Percentiles rank a stretch among this genome's conserved stretches.
These are phyloP conservation scores for Neotropicomus parvogracilis DNA, from an alignment of 1,284 basidiomycete species.

Conservation along the genomic window DNA sequence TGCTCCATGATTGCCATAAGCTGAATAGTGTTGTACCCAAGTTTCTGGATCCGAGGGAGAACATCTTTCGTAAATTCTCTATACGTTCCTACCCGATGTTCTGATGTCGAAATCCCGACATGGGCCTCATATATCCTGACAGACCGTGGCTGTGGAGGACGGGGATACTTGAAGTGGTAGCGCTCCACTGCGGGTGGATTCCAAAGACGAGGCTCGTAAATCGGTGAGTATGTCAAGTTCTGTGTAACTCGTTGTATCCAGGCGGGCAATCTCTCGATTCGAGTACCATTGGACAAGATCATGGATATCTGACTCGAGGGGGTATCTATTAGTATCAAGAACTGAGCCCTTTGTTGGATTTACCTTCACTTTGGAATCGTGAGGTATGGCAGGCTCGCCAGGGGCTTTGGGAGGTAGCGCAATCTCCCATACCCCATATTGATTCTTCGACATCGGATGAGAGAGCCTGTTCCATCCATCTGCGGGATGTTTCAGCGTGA, in stretches of 20 bases:
- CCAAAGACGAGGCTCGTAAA: conserved; percentile 98
- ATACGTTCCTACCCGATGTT: conserved; percentile 88
- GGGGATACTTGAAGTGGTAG: conserved; percentile 82
- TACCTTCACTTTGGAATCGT: conserved; percentile 93
- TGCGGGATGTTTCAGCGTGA: conserved; percentile 32
- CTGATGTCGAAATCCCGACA: conserved; percentile 92
- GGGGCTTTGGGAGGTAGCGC: conserved; percentile 66
- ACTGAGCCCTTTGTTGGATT: conserved; percentile 10
- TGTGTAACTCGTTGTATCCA: conserved; percentile 97
- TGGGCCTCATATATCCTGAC: conserved; percentile 96
- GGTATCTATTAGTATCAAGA: background rate
- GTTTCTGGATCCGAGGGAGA: conserved; percentile 82
- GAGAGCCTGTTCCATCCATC: conserved; percentile 85
- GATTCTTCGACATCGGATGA: conserved; percentile 82
- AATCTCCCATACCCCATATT: conserved; percentile 94
- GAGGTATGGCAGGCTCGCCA: conserved; percentile 82
- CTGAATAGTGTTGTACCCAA: conserved; percentile 97
- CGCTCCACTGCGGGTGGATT: conserved; percentile 74
- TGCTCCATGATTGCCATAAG: conserved; percentile 99
- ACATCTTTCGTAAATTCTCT: conserved; percentile 89
- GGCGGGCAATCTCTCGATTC: conserved; percentile 87
- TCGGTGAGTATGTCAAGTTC: conserved; percentile 83
- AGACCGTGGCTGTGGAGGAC: conserved; percentile 66
- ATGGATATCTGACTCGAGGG: conserved; percentile 68
- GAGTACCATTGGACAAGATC: conserved; percentile 69